These are phyloP conservation scores for Colletotrichum cuscutae DNA, from an alignment of 2,329 filamentous ascomycete genomes.

Conservation along the genomic window DNA sequence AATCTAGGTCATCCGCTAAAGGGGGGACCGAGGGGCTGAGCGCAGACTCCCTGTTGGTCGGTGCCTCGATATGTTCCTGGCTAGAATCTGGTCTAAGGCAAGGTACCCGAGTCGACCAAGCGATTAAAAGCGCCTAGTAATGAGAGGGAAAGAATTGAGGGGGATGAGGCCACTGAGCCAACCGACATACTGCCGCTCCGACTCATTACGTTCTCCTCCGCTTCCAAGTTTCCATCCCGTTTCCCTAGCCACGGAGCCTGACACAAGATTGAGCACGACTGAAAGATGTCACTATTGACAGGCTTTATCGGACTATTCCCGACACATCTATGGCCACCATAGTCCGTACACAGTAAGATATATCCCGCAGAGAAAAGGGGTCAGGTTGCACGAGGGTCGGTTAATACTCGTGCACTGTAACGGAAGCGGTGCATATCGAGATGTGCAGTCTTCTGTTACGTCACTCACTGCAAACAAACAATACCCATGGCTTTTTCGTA, in stretches of 20 bases:
- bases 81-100: conserved; percentile 19
- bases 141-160: not conserved
- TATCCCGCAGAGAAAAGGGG: not conserved
- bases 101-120: conserved; percentile 23
- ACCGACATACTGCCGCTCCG: conserved; percentile 8
- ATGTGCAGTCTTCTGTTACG: not conserved
- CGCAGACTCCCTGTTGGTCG: conserved; percentile 17
- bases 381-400: not conserved
- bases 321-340: not conserved
- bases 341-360: no score
- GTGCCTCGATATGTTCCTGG: conserved; percentile 13
- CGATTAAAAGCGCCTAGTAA: conserved; percentile 11
- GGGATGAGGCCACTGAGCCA: not conserved
- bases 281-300: not conserved
- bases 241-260: not conserved
- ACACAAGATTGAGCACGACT: conserved; percentile 7
- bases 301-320: conserved; percentile 21
- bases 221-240: not conserved
- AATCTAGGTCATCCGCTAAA: not conserved
- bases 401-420: not conserved
- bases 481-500: not conserved
- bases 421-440: not conserved
- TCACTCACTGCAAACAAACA: not conserved
- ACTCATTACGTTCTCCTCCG: not conserved
- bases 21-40: conserved; percentile 22